Conservation (phyloP, 2,329 filamentous ascomycete genomes). For the Fusarium sp. region DNA sequence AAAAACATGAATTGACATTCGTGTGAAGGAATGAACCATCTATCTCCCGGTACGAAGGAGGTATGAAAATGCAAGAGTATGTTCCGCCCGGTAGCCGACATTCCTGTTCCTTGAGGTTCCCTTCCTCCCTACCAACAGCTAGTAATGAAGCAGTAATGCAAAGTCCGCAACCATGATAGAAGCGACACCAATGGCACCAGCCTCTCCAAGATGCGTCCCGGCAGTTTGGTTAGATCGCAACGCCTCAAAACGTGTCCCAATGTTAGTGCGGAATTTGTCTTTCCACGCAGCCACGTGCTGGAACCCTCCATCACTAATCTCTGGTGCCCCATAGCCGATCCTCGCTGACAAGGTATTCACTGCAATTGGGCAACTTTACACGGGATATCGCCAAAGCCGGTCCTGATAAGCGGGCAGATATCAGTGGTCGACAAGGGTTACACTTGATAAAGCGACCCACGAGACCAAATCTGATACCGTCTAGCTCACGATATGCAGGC, state of each 20-base stretch:
- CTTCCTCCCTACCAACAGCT: neutral
- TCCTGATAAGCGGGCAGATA: neutral
- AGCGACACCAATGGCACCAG: neutral
- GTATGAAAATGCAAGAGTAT: neutral
- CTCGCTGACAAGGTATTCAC: neutral
- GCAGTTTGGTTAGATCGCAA: neutral
- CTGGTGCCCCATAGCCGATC: neutral
- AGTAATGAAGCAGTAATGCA: neutral
- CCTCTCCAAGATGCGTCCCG: neutral
- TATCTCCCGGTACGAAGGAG: no score
- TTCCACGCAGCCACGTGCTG: neutral
- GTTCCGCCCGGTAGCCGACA: neutral
- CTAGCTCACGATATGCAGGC: neutral
- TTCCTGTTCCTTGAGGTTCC: neutral
- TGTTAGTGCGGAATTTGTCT: neutral
- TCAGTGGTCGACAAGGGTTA: neutral
- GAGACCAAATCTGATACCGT: neutral
- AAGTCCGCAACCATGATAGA: neutral
- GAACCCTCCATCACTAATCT: neutral
- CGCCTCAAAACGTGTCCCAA: neutral
- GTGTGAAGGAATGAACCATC: neutral
- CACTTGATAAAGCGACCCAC: neutral
- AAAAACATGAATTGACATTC: neutral
- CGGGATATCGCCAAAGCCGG: neutral
- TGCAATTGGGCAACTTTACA: neutral